These are phyloP conservation scores for Ceratocystis cacaofunesta DNA, from an alignment of 2,329 filamentous ascomycete species.

Conservation along the genomic window DNA sequence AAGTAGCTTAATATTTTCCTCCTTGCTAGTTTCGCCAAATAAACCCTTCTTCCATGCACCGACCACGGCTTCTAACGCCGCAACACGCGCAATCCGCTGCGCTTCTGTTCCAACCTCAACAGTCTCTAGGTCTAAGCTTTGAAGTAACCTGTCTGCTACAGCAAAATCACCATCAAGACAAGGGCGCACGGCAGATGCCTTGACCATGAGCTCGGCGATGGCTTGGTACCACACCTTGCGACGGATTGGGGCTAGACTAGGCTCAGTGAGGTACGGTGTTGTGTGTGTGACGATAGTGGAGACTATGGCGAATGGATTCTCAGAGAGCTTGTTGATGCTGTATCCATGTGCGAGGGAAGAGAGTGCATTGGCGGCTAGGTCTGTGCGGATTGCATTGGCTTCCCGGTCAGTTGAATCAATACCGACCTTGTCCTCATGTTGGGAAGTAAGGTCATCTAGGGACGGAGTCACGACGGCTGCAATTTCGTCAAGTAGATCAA, in stretches of 20 bases:
- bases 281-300: conserved; percentile 28
- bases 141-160: conserved; percentile 28
- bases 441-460: conserved; percentile 39
- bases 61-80: conserved; percentile 29
- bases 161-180: conserved; percentile 19
- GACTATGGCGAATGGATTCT: conserved; percentile 27
- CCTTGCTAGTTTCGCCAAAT: conserved; percentile 26
- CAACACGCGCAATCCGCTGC: conserved; percentile 35
- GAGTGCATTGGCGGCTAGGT: conserved; percentile 23
- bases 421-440: conserved; percentile 52
- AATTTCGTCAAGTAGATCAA: conserved; percentile 56
- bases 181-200: conserved; percentile 20
- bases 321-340: conserved; percentile 27
- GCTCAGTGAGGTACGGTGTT: conserved; percentile 27
- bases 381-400: background rate
- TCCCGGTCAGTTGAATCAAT: conserved; percentile 33
- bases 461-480: conserved; percentile 47
- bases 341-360: conserved; percentile 38
- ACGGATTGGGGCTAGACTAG: conserved; percentile 30
- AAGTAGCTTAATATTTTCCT: conserved; percentile 23
- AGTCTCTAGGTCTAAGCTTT: conserved; percentile 33
- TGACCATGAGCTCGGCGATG: conserved; percentile 31
- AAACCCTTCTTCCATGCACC: conserved; percentile 30
- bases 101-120: conserved; percentile 35
- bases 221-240: conserved; percentile 39